Conservation (phyloP, 345 rosid genomes). For the Populus davidiana region DNA sequence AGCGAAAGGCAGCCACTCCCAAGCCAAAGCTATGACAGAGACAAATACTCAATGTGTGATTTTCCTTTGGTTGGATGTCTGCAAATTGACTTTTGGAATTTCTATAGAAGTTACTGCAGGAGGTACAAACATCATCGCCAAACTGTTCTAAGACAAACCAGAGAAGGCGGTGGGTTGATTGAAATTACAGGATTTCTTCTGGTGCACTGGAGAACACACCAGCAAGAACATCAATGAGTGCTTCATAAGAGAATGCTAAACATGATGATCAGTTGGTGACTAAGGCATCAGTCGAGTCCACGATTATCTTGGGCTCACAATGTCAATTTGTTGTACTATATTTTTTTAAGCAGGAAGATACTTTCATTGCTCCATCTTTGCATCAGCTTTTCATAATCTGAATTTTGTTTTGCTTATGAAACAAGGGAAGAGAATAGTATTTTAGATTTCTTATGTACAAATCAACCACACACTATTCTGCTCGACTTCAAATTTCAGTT, state of each 20-base stretch:
- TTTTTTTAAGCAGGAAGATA: too few relatives aligned
- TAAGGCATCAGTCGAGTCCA: background rate
- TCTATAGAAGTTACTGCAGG: background rate
- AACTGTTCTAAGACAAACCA: background rate
- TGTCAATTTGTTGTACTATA: background rate
- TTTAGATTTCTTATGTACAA: too few relatives aligned
- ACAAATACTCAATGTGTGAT: background rate
- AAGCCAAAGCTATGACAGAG: slow-evolving; percentile 34
- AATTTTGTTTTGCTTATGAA: too few relatives aligned
- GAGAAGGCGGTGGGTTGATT: background rate
- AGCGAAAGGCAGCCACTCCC: slow-evolving; percentile 37
- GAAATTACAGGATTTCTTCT: background rate
- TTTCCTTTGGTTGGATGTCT: too few relatives aligned
- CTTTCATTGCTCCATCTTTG: too few relatives aligned
- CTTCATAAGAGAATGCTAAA: background rate
- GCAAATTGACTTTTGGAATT: background rate
- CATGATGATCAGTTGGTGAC: background rate
- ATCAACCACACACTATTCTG: too few relatives aligned
- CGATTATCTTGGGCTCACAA: background rate
- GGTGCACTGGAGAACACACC: background rate
- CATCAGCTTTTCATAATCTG: too few relatives aligned
- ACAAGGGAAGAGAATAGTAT: too few relatives aligned
- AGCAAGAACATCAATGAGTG: background rate
- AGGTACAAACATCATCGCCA: background rate
- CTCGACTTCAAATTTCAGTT: too few relatives aligned